phyloP scores from a whole-genome alignment of 75 land plant genomes.

The Pinus taeda region DNA sequence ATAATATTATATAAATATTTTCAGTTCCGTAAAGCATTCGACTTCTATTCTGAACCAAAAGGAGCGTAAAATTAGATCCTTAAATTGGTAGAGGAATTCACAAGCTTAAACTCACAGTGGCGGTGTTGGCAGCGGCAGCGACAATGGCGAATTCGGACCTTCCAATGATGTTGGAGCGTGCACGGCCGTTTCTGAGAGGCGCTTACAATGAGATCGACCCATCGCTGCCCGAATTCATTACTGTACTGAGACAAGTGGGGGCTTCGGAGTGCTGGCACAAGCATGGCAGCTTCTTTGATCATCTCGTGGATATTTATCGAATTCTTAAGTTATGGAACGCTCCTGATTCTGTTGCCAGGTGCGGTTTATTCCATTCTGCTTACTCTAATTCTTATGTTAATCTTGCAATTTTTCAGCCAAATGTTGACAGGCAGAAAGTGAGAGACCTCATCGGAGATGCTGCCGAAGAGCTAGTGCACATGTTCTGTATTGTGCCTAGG shows the following conservation, averaged over 20 bases:
- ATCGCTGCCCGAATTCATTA: conserved; percentile 43
- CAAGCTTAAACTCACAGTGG: no score
- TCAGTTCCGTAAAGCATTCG: no score
- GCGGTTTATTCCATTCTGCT: conserved; percentile 90
- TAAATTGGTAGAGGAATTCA: no score
- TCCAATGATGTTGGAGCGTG: conserved; percentile 10
- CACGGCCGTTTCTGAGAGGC: conserved; percentile 66
- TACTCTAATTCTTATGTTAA: conserved; percentile 96
- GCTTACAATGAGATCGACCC: conserved; percentile 51
- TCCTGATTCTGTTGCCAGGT: conserved; percentile 57
- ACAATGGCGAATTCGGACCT: no score
- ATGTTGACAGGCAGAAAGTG: conserved; percentile 40
- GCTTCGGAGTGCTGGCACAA: conserved; percentile 97
- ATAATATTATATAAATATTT: no score
- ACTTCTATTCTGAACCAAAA: no score
- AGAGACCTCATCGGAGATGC: conserved; percentile 53
- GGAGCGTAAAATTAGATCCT: no score
- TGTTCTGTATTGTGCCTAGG: conserved; percentile 83
- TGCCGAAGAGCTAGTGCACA: conserved; percentile 74
- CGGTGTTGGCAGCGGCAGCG: no score
- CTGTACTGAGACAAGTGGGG: conserved; percentile 49
- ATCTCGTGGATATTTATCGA: conserved; percentile 67
- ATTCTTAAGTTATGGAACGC: conserved; percentile 77
- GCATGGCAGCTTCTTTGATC: conserved; percentile 88
- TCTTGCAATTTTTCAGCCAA: conserved; percentile 80